These are phyloP conservation scores for Ceratobasidium sp. DNA, from an alignment of 1,284 basidiomycete genomes.

Conservation along the genomic window DNA sequence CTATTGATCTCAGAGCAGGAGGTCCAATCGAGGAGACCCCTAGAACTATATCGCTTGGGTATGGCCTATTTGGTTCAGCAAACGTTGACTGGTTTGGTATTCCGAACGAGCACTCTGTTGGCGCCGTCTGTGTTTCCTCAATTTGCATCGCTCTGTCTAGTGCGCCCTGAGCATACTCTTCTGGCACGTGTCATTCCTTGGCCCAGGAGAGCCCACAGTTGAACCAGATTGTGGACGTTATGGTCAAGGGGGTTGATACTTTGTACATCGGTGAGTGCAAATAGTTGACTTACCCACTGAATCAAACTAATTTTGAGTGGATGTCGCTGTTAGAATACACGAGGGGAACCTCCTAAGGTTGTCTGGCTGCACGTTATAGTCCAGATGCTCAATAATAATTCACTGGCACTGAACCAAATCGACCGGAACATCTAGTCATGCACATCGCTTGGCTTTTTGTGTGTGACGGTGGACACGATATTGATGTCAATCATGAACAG, in stretches of 20 bases:
- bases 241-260: neutral
- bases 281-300: no score
- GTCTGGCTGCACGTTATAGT: neutral
- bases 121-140: conserved; percentile 9
- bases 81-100: conserved; percentile 30
- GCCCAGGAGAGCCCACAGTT: conserved; percentile 12
- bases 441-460: neutral
- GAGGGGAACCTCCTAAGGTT: neutral
- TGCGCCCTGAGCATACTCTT: conserved; percentile 9
- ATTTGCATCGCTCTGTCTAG: neutral
- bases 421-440: neutral
- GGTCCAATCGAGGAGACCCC: neutral
- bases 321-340: neutral
- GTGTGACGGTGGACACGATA: neutral
- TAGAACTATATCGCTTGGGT: conserved; percentile 8
- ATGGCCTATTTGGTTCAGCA: conserved; percentile 7
- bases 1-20: neutral
- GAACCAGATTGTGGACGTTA: conserved; percentile 5
- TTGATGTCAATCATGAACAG: conserved; percentile 19
- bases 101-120: conserved; percentile 4
- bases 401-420: neutral
- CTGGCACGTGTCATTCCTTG: conserved; percentile 21
- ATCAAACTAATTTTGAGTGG: no score
- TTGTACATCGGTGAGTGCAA: conserved; percentile 14
- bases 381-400: neutral